These are phyloP conservation scores for Termitomyces sp. DNA, from an alignment of 768 basidiomycete species.

Conservation along the genomic window DNA sequence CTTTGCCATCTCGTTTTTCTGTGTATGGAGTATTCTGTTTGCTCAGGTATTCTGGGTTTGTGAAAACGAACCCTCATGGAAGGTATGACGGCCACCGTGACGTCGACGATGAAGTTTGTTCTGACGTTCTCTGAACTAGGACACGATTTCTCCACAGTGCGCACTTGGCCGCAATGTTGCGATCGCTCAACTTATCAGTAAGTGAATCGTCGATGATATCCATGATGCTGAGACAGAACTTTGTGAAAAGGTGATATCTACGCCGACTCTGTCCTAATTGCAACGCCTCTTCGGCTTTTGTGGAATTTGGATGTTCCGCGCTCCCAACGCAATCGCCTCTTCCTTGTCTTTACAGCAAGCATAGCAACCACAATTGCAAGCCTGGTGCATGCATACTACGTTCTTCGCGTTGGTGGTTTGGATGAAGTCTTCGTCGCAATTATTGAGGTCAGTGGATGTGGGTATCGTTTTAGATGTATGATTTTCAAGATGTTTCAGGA, in stretches of 20 bases:
- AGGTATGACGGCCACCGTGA: background rate
- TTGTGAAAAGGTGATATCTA: background rate
- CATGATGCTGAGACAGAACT: background rate
- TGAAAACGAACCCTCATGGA: background rate
- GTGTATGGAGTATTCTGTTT: background rate
- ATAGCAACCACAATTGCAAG: background rate
- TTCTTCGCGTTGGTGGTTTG: background rate
- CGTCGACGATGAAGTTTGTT: background rate
- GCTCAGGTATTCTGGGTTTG: background rate
- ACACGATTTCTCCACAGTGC: background rate
- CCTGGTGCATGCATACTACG: background rate
- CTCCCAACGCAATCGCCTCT: background rate
- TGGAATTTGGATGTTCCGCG: background rate
- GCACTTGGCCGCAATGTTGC: background rate
- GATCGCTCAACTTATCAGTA: background rate
- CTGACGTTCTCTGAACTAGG: background rate
- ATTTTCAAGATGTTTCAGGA: background rate
- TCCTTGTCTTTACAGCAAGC: background rate
- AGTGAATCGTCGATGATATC: background rate
- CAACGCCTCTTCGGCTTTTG: background rate
- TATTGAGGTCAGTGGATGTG: background rate
- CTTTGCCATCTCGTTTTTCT: background rate
- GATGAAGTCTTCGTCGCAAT: background rate
- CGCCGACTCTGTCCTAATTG: background rate
- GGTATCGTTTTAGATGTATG: background rate